Conservation (phyloP, 2,329 filamentous ascomycete genomes). For the Fusarium newnesense region DNA sequence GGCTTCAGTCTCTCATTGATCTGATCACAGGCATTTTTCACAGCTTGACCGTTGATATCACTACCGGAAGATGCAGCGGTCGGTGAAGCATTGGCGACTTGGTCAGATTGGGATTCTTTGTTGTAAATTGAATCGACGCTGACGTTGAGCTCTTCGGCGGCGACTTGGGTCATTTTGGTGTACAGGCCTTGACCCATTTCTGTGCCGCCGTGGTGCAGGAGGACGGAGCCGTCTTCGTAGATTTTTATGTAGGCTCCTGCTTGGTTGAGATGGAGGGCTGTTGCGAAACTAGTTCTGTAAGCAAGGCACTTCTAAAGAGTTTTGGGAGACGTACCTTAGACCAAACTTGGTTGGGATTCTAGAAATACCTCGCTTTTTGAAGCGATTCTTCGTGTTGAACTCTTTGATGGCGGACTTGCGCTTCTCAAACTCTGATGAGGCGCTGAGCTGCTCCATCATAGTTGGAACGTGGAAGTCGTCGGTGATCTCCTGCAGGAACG, state of each 20-base stretch:
- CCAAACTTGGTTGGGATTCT: neutral
- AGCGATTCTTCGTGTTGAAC: neutral
- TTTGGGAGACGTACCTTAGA: neutral
- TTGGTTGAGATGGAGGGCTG: neutral
- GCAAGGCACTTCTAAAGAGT: rapidly evolving
- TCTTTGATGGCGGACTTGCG: neutral
- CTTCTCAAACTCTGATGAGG: neutral
- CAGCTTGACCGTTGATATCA: neutral
- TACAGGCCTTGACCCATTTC: neutral
- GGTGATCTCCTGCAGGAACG: neutral
- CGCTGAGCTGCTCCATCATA: neutral
- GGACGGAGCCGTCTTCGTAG: neutral
- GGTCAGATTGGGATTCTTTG: neutral
- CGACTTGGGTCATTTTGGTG: neutral
- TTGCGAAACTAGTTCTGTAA: neutral
- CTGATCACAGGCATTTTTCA: neutral
- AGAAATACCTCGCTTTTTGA: neutral
- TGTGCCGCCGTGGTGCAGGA: neutral
- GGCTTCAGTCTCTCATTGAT: neutral
- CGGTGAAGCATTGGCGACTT: neutral
- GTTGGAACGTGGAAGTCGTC: neutral
- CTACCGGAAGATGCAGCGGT: neutral
- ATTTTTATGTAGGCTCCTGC: neutral
- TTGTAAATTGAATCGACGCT: neutral
- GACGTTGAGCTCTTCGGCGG: neutral